Evolutionary conservation across 1,139 yeast species (phyloP).

Genomic region (Pichia norvegensis): DNA sequence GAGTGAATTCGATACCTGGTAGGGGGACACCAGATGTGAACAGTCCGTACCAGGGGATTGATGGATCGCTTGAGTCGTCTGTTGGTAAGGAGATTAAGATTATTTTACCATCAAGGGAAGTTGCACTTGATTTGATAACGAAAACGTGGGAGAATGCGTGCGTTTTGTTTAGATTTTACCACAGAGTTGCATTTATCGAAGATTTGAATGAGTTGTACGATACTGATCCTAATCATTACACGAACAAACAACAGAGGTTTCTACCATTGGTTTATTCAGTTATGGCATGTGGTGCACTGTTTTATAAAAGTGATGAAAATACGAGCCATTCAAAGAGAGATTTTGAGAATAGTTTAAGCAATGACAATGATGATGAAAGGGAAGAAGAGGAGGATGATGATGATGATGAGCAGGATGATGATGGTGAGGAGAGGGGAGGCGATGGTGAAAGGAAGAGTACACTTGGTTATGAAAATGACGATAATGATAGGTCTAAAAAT

Average conservation of each 20-base stretch:
- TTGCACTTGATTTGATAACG: constrained; percentile 62
- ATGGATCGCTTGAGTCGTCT: constrained; percentile 34
- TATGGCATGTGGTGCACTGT: constrained; percentile 68
- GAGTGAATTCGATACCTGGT: background rate
- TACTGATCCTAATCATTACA: constrained; percentile 60
- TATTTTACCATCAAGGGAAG: constrained; percentile 67
- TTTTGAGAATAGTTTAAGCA: constrained; percentile 8
- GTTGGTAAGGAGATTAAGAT: constrained; percentile 50
- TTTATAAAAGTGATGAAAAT: constrained; percentile 39
- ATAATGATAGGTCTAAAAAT: background rate
- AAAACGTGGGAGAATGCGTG: constrained; percentile 85
- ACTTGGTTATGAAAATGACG: background rate
- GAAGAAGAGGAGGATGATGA: too few species aligned
- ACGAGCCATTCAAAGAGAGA: constrained; percentile 15
- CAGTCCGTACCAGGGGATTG: constrained; percentile 23
- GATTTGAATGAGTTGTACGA: constrained; percentile 53
- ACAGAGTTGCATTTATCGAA: constrained; percentile 66
- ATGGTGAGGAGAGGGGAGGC: too few species aligned
- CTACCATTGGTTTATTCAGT: constrained; percentile 71
- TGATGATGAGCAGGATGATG: too few species aligned
- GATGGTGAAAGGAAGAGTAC: constrained; percentile 4
- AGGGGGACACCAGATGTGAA: constrained; percentile 1
- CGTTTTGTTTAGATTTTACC: constrained; percentile 76
- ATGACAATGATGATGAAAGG: background rate
- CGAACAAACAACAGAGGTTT: constrained; percentile 67